phyloP scores from a whole-genome alignment of 495 filamentous ascomycete genomes.

The Glarea lozoyensis region DNA sequence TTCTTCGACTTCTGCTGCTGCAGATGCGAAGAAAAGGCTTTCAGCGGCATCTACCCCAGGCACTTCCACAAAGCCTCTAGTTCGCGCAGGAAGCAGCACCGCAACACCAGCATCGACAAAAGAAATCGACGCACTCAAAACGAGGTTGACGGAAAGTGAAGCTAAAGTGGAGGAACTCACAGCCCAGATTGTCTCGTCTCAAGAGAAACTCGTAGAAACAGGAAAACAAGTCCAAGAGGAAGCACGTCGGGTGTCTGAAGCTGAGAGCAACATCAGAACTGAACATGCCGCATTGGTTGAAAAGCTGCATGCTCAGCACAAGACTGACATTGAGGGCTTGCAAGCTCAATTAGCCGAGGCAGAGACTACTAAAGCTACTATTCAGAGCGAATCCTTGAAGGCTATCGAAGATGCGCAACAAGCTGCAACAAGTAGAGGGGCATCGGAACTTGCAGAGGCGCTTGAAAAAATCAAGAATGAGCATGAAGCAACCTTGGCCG shows the following conservation, averaged over 20 bases:
- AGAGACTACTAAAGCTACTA: conserved; percentile 11
- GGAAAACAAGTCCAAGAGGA: conserved; percentile 19
- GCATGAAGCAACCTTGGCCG: conserved; percentile 29
- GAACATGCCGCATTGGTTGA: conserved; percentile 20
- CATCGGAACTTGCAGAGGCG: conserved; percentile 9
- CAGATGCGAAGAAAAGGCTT: conserved; percentile 41
- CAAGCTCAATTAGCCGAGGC: conserved; percentile 19
- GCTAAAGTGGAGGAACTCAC: conserved; percentile 31
- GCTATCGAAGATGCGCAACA: conserved; percentile 18
- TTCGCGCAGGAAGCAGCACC: conserved; percentile 22
- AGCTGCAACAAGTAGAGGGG: conserved; percentile 13
- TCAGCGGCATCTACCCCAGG: conserved; percentile 32
- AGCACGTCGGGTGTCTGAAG: conserved; percentile 8
- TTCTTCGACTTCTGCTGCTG: conserved; percentile 24
- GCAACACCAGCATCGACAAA: conserved; percentile 30
- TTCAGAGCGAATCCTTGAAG: conserved; percentile 16
- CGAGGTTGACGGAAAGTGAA: conserved; percentile 33
- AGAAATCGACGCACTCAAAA: conserved; percentile 42
- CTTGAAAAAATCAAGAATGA: conserved; percentile 27
- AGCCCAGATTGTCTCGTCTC: conserved; percentile 25
- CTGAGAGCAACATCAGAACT: conserved; percentile 15
- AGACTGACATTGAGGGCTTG: conserved; percentile 29
- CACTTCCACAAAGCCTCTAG: conserved; percentile 17
- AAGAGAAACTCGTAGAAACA: conserved; percentile 19
- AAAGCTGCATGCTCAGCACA: conserved; percentile 25